Conservation (phyloP, 805 yeast genomes). For the Trichomonascus vanleenenianus region DNA sequence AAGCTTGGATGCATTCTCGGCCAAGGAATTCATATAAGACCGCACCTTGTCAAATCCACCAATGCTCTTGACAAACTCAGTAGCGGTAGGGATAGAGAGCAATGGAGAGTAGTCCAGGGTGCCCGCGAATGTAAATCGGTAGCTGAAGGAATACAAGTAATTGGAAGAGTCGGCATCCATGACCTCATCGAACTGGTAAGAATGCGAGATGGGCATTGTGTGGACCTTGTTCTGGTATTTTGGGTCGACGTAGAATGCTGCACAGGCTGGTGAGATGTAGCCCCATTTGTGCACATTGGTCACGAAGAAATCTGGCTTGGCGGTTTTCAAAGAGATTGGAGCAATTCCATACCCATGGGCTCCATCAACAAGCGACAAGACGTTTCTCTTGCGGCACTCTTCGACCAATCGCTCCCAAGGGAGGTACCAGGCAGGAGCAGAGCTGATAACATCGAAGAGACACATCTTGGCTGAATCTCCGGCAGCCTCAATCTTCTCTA, state of each 20-base stretch:
- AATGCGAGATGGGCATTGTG: constrained; percentile 46
- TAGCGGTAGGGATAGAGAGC: constrained; percentile 39
- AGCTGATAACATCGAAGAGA: constrained; percentile 48
- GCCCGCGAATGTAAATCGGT: constrained; percentile 44
- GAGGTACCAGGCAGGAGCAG: constrained; percentile 54
- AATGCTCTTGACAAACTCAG: constrained; percentile 42
- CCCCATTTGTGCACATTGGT: constrained; percentile 69
- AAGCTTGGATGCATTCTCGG: constrained; percentile 35
- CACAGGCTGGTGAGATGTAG: constrained; percentile 49
- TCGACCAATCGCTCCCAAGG: constrained; percentile 46
- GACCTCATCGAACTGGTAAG: neutral
- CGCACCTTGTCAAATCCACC: constrained; percentile 53
- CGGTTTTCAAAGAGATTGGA: constrained; percentile 18
- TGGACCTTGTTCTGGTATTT: constrained; percentile 44
- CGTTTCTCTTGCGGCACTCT: constrained; percentile 39
- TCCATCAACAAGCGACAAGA: constrained; percentile 58
- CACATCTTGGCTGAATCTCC: constrained; percentile 32
- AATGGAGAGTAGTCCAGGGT: constrained; percentile 41
- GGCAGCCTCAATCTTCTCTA: constrained; percentile 21
- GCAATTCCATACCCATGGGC: constrained; percentile 57
- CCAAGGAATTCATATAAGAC: constrained; percentile 41
- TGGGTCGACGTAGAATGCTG: constrained; percentile 49
- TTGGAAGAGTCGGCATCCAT: constrained; percentile 15
- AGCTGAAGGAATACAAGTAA: neutral
- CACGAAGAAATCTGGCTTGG: constrained; percentile 52